Percentiles rank a stretch among this genome's conserved stretches.
These are phyloP conservation scores for Elsinoe arachidis DNA, from an alignment of 2,329 filamentous ascomycete species.

Conservation along the genomic window DNA sequence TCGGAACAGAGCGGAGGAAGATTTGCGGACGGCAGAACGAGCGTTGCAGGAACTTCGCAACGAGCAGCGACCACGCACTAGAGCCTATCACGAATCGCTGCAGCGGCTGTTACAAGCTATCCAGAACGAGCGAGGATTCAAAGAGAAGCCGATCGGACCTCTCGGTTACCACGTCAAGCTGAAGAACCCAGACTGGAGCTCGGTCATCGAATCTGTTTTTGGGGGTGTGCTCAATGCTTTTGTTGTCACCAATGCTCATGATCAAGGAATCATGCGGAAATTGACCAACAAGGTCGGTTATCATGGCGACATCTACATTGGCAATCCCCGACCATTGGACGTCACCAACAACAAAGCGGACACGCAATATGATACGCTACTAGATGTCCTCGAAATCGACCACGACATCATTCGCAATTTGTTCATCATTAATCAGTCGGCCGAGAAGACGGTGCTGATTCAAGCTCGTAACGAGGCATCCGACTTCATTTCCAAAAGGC, in stretches of 20 bases:
- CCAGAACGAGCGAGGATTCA: slow-evolving; percentile 59
- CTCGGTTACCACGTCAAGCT: slow-evolving; percentile 71
- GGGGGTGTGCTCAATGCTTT: slow-evolving; percentile 66
- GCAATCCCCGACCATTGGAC: slow-evolving; percentile 47
- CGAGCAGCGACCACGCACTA: slow-evolving; percentile 45
- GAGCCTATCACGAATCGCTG: slow-evolving; percentile 57
- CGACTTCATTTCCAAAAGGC: slow-evolving; percentile 58
- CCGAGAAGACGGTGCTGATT: slow-evolving; percentile 80
- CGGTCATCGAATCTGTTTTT: slow-evolving; percentile 68
- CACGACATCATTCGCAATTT: slow-evolving; percentile 69
- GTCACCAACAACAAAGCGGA: slow-evolving; percentile 66
- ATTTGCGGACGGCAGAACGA: neutral
- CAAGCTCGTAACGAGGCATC: slow-evolving; percentile 58
- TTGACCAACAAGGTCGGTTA: slow-evolving; percentile 56
- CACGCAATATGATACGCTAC: slow-evolving; percentile 61
- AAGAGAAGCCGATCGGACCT: slow-evolving; percentile 68
- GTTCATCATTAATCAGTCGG: slow-evolving; percentile 69
- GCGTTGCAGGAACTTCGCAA: slow-evolving; percentile 41
- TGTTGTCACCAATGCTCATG: slow-evolving; percentile 67
- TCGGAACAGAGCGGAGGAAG: slow-evolving; percentile 32
- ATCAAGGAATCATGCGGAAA: slow-evolving; percentile 58
- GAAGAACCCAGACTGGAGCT: slow-evolving; percentile 71
- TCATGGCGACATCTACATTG: slow-evolving; percentile 53
- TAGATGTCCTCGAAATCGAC: slow-evolving; percentile 74
- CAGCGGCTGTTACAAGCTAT: slow-evolving; percentile 59